A percentile compares a stretch with the other conserved stretches of the same genome.
Conservation (phyloP, 306 rosid species). For the Astragalus membranaceus region DNA sequence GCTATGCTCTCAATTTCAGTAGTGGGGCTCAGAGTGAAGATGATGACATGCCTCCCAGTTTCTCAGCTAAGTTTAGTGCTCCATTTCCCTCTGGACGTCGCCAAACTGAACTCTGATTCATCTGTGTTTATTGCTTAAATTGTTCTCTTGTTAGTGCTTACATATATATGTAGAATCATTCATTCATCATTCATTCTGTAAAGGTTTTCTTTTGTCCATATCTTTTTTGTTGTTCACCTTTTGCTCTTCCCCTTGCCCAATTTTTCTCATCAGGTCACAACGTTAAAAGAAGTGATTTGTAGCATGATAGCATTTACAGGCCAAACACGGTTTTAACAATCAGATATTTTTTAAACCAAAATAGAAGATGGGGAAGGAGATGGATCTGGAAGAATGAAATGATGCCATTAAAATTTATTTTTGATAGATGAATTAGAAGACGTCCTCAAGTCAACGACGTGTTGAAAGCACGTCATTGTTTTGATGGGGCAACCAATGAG, state of each 20-base stretch:
- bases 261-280: background rate
- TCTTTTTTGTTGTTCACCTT: background rate
- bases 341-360: too few species aligned
- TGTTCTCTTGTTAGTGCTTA: background rate
- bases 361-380: too few species aligned
- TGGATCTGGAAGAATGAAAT: too few species aligned
- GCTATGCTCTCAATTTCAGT: constrained; percentile 69
- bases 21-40: constrained; percentile 38
- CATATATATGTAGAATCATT: background rate
- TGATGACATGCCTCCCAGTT: constrained; percentile 35
- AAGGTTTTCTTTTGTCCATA: background rate
- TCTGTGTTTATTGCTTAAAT: background rate
- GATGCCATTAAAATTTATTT: too few species aligned
- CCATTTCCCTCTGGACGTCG: constrained; percentile 18
- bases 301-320: background rate
- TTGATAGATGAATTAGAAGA: too few species aligned
- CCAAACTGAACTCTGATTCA: constrained; percentile 6
- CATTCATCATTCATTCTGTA: constrained; percentile 12
- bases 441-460: too few species aligned
- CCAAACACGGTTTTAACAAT: background rate
- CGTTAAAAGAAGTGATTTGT: background rate
- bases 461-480: too few species aligned
- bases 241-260: background rate
- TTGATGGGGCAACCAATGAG: too few species aligned
- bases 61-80: constrained; percentile 43